These are phyloP conservation scores for Phialemonium atrogriseum DNA, from an alignment of 2,329 filamentous ascomycete species.

Conservation along the genomic window DNA sequence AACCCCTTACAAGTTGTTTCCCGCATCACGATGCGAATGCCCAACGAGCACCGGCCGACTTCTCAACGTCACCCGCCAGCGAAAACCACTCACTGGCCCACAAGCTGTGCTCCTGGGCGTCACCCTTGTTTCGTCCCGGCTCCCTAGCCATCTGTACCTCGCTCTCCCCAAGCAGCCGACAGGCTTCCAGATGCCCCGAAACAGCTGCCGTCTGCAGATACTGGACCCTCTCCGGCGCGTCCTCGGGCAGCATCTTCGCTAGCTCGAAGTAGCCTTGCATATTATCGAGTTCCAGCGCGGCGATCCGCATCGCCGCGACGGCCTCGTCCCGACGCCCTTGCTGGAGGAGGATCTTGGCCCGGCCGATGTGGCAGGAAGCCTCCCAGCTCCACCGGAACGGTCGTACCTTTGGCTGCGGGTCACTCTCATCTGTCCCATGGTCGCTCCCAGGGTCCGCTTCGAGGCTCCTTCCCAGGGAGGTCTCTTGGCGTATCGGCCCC, in stretches of 20 bases:
- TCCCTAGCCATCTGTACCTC: no score
- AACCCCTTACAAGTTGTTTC: no score
- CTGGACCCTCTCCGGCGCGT: conserved; percentile 13
- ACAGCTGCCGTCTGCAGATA: conserved; percentile 23
- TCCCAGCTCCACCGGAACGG: conserved; percentile 27
- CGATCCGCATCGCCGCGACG: conserved; percentile 15
- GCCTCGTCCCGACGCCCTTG: conserved; percentile 10
- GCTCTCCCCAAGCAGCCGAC: no score
- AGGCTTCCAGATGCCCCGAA: no score
- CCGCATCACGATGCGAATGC: no score
- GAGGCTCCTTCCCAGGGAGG: no score
- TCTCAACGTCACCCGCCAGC: no score
- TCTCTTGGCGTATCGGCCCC: conserved; percentile 5
- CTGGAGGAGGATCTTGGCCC: conserved; percentile 17
- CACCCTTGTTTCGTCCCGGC: no score
- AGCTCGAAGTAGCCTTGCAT: conserved; percentile 16
- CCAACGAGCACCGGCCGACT: no score
- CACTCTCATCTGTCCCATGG: neutral
- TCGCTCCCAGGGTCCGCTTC: no score
- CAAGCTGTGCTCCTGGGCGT: no score
- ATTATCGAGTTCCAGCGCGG: conserved; percentile 22
- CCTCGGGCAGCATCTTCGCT: conserved; percentile 16
- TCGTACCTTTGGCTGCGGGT: conserved; percentile 2
- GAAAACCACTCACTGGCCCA: no score
- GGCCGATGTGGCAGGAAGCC: conserved; percentile 18